A percentile compares a stretch with the other conserved stretches of the same genome.
Conservation (phyloP, 2,329 filamentous ascomycete species). For the Colletotrichum aenigma region DNA sequence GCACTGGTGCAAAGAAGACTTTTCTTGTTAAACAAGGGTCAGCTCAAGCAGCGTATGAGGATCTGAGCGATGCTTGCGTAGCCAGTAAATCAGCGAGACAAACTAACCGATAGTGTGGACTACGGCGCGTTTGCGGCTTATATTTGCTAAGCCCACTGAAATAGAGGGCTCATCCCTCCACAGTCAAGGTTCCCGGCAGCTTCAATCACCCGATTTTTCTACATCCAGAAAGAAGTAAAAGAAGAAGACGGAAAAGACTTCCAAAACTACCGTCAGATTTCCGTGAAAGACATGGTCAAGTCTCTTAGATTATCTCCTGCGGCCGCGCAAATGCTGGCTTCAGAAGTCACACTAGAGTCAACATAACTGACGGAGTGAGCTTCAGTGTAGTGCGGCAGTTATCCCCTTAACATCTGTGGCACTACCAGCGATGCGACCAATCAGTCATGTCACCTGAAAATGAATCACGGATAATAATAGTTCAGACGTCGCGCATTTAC, state of each 20-base stretch:
- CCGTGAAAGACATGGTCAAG: not conserved
- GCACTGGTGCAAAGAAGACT: not conserved
- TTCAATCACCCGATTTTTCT: not conserved
- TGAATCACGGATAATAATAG: fast-evolving
- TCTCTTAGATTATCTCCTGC: not conserved
- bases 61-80: not conserved
- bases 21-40: not conserved
- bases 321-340: not conserved
- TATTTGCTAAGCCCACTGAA: not conserved
- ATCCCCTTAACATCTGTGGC: not conserved
- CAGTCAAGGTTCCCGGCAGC: not conserved
- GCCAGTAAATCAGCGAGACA: not conserved
- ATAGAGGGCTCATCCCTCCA: not conserved
- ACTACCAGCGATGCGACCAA: not conserved
- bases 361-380: not conserved
- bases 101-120: not conserved
- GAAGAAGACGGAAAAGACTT: not conserved
- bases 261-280: not conserved
- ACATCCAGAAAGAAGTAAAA: not conserved
- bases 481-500: not conserved
- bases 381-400: not conserved
- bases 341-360: not conserved
- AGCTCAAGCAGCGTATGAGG: not conserved
- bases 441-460: fast-evolving
- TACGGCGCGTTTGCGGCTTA: not conserved